Base-by-base conservation (phyloP, 2,329 filamentous ascomycete genomes). In the Pseudogymnoascus sp. region DNA sequence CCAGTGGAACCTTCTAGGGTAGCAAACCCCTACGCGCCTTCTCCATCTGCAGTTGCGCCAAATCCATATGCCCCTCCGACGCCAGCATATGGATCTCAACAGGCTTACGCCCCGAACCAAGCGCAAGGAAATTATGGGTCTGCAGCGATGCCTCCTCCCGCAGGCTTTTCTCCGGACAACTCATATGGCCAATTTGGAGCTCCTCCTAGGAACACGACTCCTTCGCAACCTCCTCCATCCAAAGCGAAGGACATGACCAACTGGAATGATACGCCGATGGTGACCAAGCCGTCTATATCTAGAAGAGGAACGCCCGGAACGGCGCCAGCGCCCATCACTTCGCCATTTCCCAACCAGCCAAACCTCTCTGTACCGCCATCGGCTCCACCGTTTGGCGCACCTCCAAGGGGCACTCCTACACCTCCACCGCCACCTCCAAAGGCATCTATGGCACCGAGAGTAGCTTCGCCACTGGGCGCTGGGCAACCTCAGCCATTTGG, bases 211-310 rank as follows among this genome's bases (percentile, higher is more conserved):
- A 85, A 83, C 63, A 80, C 83, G 25, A 86, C 84, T 36, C 82
- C 86, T n/a, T 87, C 89, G 11, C 80, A 81, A 22, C 80, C 84
- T 39, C 86, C 91, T 20, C 84, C 90, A 15, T 84, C 89, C 8
- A 85, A 84, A 69, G 78, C 83, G 62, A 87, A 86, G 70, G 87
- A 88, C 65, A 86, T 87, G 65, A 84, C 87, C 28, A 88, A 89
- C 68, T 99, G 94, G 94, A 99, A 99, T 68, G 94, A 99, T 73
- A 88, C 95, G 59, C 94, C 94, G 1, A 82, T 96, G 69, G 89
- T 97, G 50, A 81, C 84, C 50, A 90, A 93, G 77, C 81, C 88
- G n/a, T 82, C 83, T 12, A 67, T 60, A 50, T 82, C 87, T 20
- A 85, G 92, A 66, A 84, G 87, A 71, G 80, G 81, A 50, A 97